Conservation (phyloP, 2,329 filamentous ascomycete species). For the Aureobasidium namibiae region DNA sequence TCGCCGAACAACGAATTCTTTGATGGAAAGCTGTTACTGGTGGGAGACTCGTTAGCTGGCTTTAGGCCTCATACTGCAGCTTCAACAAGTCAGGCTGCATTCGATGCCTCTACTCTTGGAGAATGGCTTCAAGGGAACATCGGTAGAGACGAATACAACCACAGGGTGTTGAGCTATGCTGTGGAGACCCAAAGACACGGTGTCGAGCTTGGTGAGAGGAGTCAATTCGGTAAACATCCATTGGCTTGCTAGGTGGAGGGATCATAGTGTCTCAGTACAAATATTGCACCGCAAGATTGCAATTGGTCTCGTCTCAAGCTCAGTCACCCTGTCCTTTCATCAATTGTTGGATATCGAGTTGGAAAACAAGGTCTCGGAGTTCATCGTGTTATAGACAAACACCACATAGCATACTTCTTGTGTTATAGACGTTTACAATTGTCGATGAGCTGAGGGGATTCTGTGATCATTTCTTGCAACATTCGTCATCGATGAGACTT, state of each 20-base stretch:
- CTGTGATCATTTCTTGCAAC: too few species aligned
- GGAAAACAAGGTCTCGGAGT: too few species aligned
- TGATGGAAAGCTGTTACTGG: conserved; percentile 35
- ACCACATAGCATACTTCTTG: too few species aligned
- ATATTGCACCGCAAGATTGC: too few species aligned
- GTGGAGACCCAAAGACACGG: conserved; percentile 30
- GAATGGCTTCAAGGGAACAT: conserved; percentile 33
- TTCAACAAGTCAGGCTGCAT: conserved; percentile 41
- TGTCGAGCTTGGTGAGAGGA: conserved; percentile 32
- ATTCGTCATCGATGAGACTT: too few species aligned
- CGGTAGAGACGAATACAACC: conserved; percentile 28
- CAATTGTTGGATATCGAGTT: too few species aligned
- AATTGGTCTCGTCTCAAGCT: too few species aligned
- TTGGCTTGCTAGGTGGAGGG: conserved; percentile 14
- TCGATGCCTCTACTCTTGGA: conserved; percentile 34
- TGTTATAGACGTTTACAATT: too few species aligned
- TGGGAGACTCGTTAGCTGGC: conserved; percentile 40
- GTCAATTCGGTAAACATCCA: conserved; percentile 32
- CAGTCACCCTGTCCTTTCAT: too few species aligned
- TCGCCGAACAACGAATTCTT: conserved; percentile 30
- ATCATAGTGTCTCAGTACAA: not conserved
- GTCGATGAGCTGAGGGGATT: too few species aligned
- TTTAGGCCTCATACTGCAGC: conserved; percentile 40
- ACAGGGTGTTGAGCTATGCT: conserved; percentile 29
- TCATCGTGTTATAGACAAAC: too few species aligned